Base-by-base conservation (phyloP, 2,329 filamentous ascomycete species). In the Dryadomyces sulphureus region DNA sequence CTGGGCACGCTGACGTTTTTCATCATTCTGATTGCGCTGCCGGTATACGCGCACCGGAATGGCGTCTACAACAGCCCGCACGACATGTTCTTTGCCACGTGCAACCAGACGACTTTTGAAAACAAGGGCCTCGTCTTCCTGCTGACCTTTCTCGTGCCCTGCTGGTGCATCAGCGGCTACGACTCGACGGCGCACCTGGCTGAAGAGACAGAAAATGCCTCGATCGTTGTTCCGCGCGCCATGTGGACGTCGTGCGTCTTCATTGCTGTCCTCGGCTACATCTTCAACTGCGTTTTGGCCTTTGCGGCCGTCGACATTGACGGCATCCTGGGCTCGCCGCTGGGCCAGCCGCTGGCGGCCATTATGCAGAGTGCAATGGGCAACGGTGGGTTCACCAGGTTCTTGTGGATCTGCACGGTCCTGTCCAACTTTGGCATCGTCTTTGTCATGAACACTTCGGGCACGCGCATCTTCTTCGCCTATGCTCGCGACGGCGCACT, bases 371-470 rank as follows among this genome's bases (percentile, higher is more conserved):
- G 21, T 21, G 38, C 41, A 20, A 47, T 47, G 41, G 41, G 41
- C 35, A 16, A 36, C 27, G 41, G 38, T 16, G 46, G 25, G 2
- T 40, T 43, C 17, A 21, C 40, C 36, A 39, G 36, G 17, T n/a
- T 44, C 3, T 41, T 47, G 4, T 47, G 46, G 46, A 34, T 47
- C 7, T 47, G 41, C 36, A 44, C 41, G 4, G 46, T 47, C 16
- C 27, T 47, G 24, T 47, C 46, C 19, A 47, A 47, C 21, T 47
- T 47, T 41, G 46, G 46, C 27, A 41, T 47, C 30, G 46, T 47
- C 27, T 47, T 47, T 11, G 46, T 47, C 16, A 47, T 44, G 41
- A 47, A 47, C 41, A 47, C 46, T 3, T 40, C 46, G 1, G 46
- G 46, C n/a, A 44, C 46, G 4, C 46, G 46, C 16, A 47, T 47